Percentiles rank a stretch among this genome's conserved stretches.
phyloP scores from a whole-genome alignment of 169 alveolate genomes.

The Cryptosporidium xiaoi region DNA sequence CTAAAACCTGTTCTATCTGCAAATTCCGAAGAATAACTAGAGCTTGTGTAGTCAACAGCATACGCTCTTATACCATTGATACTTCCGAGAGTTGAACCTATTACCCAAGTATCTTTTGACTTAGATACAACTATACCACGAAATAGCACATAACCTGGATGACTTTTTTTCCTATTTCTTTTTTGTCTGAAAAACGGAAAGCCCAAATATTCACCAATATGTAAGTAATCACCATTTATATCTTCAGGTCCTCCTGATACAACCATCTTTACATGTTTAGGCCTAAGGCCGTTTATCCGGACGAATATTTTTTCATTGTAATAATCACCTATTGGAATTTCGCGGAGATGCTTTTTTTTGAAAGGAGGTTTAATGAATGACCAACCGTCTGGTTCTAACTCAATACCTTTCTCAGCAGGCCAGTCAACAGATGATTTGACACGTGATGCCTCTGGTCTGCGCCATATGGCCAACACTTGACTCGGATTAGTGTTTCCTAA shows the following conservation, averaged over 20 bases:
- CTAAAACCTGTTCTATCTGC: conserved; percentile 27
- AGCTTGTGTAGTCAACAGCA: conserved; percentile 29
- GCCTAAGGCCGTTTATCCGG: conserved; percentile 33
- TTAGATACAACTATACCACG: conserved; percentile 47
- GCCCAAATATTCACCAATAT: conserved; percentile 63
- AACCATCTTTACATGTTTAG: conserved; percentile 60
- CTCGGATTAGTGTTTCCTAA: conserved; percentile 61
- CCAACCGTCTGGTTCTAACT: conserved; percentile 74
- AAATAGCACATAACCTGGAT: conserved; percentile 52
- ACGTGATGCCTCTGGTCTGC: conserved; percentile 37
- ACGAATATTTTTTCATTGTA: conserved; percentile 36
- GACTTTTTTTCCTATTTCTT: conserved; percentile 52
- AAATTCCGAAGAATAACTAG: conserved; percentile 4
- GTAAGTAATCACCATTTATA: conserved; percentile 64
- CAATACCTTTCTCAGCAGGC: conserved; percentile 73
- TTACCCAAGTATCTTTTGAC: conserved; percentile 65
- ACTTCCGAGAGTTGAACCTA: conserved; percentile 68
- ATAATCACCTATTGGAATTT: conserved; percentile 41
- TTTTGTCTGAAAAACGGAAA: conserved; percentile 72
- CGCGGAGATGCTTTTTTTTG: conserved; percentile 42
- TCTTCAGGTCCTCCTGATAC: conserved; percentile 65
- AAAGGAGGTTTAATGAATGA: conserved; percentile 53
- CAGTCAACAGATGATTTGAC: conserved; percentile 55
- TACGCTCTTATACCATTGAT: conserved; percentile 70
- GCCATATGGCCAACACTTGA: conserved; percentile 59